Evolutionary conservation across 345 rosid species (phyloP).

Genomic region (Aquilaria sinensis): DNA sequence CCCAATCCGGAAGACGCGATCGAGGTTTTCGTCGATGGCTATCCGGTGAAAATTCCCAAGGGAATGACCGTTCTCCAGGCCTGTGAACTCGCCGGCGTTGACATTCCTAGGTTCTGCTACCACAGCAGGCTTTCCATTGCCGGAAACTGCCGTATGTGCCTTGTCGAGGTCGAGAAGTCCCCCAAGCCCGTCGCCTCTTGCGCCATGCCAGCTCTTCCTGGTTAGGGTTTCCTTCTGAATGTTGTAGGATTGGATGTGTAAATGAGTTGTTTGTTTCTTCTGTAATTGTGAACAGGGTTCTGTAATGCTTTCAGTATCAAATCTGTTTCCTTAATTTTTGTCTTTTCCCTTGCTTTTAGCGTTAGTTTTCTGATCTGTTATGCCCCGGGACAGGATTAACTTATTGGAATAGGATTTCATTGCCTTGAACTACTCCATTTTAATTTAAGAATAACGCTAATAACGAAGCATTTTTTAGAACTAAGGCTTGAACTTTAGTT

Average conservation of each 20-base stretch:
- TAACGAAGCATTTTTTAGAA: too few species aligned
- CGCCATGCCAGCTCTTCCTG: slow-evolving; percentile 99
- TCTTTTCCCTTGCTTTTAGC: neutral
- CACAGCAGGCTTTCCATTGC: slow-evolving; percentile 93
- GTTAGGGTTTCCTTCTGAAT: slow-evolving; percentile 26
- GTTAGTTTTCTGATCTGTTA: too few species aligned
- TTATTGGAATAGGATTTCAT: too few species aligned
- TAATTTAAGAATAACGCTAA: too few species aligned
- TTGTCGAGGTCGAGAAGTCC: slow-evolving; percentile 97
- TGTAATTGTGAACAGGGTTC: too few species aligned
- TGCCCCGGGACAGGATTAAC: too few species aligned
- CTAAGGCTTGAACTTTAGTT: too few species aligned
- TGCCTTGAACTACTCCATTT: too few species aligned
- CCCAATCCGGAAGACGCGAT: slow-evolving; percentile 87
- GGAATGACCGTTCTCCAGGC: slow-evolving; percentile 97
- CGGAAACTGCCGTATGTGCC: slow-evolving; percentile 98
- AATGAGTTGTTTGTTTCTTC: too few species aligned
- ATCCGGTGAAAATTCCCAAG: slow-evolving; percentile 91
- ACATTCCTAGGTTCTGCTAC: slow-evolving; percentile 93
- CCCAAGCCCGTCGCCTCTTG: slow-evolving; percentile 99
- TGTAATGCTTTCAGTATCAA: too few species aligned
- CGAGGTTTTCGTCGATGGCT: slow-evolving; percentile 95
- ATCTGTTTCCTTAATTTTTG: neutral
- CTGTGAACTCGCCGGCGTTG: slow-evolving; percentile 98
- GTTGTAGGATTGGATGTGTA: neutral